These are phyloP conservation scores for Scenedesmus sp. DNA, from an alignment of 163 green algal genomes.

Conservation along the genomic window DNA sequence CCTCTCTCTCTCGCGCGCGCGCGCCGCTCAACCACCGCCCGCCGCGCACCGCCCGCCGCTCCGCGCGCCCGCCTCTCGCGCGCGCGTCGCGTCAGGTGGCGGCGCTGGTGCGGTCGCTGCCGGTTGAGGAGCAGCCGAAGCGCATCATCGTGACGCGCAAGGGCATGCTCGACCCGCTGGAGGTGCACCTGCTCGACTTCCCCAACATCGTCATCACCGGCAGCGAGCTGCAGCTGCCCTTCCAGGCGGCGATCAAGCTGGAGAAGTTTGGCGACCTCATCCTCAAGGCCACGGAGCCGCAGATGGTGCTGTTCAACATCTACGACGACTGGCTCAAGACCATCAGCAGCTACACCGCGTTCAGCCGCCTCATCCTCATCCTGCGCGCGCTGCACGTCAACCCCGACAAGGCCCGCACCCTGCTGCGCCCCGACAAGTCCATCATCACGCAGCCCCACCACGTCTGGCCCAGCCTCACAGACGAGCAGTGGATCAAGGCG, in stretches of 20 bases:
- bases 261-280: slow-evolving; percentile 99
- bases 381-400: slow-evolving; percentile 98
- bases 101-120: slow-evolving; percentile 79
- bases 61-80: neutral
- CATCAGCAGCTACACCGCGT: slow-evolving; percentile 94
- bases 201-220: slow-evolving; percentile 99
- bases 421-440: slow-evolving; percentile 95
- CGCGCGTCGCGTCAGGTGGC: no score
- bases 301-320: slow-evolving; percentile 99
- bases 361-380: slow-evolving; percentile 96
- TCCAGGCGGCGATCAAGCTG: slow-evolving; percentile 98
- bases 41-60: neutral
- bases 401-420: slow-evolving; percentile 96
- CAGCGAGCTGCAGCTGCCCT: slow-evolving; percentile 98
- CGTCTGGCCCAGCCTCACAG: slow-evolving; percentile 97
- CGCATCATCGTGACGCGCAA: slow-evolving; percentile 99
- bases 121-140: slow-evolving; percentile 99
- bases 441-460: slow-evolving; percentile 98
- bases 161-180: slow-evolving; percentile 99
- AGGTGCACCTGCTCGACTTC: slow-evolving; percentile 99
- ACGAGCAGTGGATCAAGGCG: slow-evolving; percentile 93
- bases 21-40: no score
- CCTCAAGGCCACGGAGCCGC: slow-evolving; percentile 87
- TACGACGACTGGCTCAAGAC: slow-evolving; percentile 99
- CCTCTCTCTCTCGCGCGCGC: no score